Conservation (phyloP, 208 protist genomes). For the Leishmania tarentolae region DNA sequence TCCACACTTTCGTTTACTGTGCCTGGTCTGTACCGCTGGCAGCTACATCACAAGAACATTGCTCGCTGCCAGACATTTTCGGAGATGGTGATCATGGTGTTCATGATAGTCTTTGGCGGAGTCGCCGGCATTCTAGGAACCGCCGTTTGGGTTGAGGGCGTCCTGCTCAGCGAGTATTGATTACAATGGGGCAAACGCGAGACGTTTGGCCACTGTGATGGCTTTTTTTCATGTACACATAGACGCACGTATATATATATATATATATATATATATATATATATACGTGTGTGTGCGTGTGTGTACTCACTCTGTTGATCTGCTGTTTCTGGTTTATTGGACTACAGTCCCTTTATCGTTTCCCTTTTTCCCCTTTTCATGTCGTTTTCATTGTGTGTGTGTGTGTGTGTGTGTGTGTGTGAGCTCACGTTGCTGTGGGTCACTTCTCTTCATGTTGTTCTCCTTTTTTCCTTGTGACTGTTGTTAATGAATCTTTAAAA, state of each 20-base stretch:
- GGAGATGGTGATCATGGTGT: conserved; percentile 33
- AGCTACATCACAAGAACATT: conserved; percentile 46
- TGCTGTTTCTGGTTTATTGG: background rate
- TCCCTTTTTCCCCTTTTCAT: background rate
- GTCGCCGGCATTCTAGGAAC: conserved; percentile 49
- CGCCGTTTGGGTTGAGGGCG: conserved; percentile 32
- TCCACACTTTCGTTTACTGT: conserved; percentile 64
- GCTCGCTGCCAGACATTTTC: conserved; percentile 20
- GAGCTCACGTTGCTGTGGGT: background rate
- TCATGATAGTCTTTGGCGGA: conserved; percentile 54
- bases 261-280: background rate
- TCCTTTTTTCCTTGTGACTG: background rate
- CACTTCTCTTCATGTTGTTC: background rate
- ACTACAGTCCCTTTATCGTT: background rate
- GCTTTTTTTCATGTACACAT: background rate
- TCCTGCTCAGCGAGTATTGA: conserved; percentile 12
- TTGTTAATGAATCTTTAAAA: background rate
- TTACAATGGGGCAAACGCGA: background rate
- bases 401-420: background rate
- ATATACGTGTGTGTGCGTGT: background rate
- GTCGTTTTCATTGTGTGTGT: background rate
- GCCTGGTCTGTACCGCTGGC: conserved; percentile 65
- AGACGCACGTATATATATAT: background rate
- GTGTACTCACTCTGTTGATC: background rate
- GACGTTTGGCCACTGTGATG: background rate